Evolutionary conservation across 495 filamentous ascomycete species (phyloP), one percentile per base, ranked within the genome.

Genomic region (Clavariopsis aquatica): DNA sequence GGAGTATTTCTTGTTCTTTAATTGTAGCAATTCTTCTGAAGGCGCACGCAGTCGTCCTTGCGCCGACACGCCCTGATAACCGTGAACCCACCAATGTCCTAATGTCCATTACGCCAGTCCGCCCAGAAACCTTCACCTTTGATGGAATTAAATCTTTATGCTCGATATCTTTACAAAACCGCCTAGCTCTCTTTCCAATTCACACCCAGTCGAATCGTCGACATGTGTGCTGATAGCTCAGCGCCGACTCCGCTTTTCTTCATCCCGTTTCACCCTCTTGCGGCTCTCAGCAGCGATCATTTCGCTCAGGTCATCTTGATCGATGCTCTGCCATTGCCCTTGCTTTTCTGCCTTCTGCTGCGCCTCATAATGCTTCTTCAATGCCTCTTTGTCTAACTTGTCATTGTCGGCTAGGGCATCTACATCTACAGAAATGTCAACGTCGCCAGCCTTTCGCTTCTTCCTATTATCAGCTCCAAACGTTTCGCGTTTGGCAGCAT

Each of bases 201-300:
- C 8, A 46, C 22, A 26, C 24, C 12, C n/a, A 7, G 47, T 27
- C 47, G 20, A 49, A 9, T 24, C 5, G 24, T 23, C 47, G 24
- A 49, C 47, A 23, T 19, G 26, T 4, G 20, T 3, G n/a, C 19
- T 3, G 15, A 9, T 12, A 12, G 45, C 12, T 55, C 51, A 83
- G 41, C 80, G 76, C 71, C 78, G 81, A 20, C 77, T 78, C 56
- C 82, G 79, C 74, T 82, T 84, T 75, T 95, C 90, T 74, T 93
- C 89, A 65, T 97, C 92, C 66, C 87, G 82, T 80, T 91, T 92
- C 73, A 90, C 80, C 75, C 92, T 81, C 79, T 97, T 97, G 59
- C 91, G 83, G 73, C 87, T 92, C 77, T 98, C 94, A 66, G 88
- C 87, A 31, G 91, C 92, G 80, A 98, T 96, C 93, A 98, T 96